Evolutionary conservation across 768 basidiomycete genomes (phyloP).

Genomic region (Cystofilobasidium capitatum): DNA sequence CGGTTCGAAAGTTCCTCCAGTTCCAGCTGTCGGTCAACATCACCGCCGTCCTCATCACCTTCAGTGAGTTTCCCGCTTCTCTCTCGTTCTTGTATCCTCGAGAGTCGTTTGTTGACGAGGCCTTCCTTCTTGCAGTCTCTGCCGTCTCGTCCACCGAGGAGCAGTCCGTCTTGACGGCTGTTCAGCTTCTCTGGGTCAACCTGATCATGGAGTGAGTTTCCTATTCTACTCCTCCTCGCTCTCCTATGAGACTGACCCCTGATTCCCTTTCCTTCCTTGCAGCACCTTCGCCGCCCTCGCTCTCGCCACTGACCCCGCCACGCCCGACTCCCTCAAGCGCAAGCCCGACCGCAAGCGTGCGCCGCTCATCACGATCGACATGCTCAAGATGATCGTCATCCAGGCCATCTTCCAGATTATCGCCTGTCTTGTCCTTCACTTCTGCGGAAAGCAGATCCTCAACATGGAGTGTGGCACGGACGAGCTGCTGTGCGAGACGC

Average conservation of each 20-base stretch:
- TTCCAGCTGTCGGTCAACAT: conserved; percentile 66
- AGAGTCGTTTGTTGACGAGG: not conserved
- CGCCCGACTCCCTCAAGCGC: conserved; percentile 60
- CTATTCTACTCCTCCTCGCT: not conserved
- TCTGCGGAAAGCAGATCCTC: conserved; percentile 64
- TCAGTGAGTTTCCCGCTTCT: conserved; percentile 11
- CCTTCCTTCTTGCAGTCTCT: conserved; percentile 45
- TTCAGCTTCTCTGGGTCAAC: conserved; percentile 97
- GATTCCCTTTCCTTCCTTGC: not conserved
- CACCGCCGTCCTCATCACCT: conserved; percentile 83
- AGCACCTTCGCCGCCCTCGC: conserved; percentile 89
- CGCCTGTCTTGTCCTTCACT: conserved; percentile 82
- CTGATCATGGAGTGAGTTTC: conserved; percentile 53
- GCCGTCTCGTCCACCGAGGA: conserved; percentile 71
- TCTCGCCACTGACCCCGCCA: conserved; percentile 90
- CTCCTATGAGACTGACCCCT: not conserved
- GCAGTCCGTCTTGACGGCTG: conserved; percentile 79
- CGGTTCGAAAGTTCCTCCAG: conserved; percentile 82
- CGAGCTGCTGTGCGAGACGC: conserved; percentile 26
- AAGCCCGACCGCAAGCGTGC: conserved; percentile 83
- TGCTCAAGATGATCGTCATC: conserved; percentile 91
- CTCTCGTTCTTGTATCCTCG: not conserved
- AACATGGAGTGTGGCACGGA: conserved; percentile 45
- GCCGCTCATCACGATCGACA: conserved; percentile 80
- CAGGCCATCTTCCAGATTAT: conserved; percentile 80